Evolutionary conservation across 1,139 yeast genomes (phyloP).

Genomic region (Yueomyces sp.): DNA sequence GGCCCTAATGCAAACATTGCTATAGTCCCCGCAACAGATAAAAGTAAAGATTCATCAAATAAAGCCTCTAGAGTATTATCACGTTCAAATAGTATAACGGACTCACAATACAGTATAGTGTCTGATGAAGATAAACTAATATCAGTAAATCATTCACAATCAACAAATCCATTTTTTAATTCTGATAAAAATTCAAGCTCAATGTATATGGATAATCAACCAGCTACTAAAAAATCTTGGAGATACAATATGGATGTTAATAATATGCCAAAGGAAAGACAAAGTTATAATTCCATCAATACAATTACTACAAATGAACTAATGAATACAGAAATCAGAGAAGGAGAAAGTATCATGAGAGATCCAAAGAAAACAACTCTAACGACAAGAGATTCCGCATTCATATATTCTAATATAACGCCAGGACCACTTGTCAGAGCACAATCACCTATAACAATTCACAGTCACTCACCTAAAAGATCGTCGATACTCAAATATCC

Average conservation of each 20-base stretch:
- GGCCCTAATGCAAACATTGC: background rate
- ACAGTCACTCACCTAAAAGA: background rate
- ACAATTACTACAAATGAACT: conserved; percentile 82
- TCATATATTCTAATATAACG: conserved; percentile 11
- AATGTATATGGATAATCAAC: conserved; percentile 20
- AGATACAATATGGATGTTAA: conserved; percentile 38
- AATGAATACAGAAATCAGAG: conserved; percentile 67
- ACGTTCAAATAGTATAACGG: background rate
- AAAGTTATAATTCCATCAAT: conserved; percentile 60
- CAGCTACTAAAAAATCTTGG: conserved; percentile 54
- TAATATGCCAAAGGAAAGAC: conserved; percentile 30
- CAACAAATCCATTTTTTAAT: too few relatives aligned
- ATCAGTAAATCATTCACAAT: too few relatives aligned
- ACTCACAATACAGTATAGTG: background rate
- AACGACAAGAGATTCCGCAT: conserved; percentile 31
- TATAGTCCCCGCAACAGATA: background rate
- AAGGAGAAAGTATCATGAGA: conserved; percentile 34
- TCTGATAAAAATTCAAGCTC: conserved; percentile 8
- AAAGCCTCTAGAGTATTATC: background rate
- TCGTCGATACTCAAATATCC: background rate
- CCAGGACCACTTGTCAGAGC: background rate
- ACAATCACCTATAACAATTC: conserved; percentile 2
- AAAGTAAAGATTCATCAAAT: background rate
- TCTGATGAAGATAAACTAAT: background rate
- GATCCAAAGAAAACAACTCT: conserved; percentile 30